phyloP scores from a whole-genome alignment of 2,329 filamentous ascomycete species.

The Neofusicoccum ribis region DNA sequence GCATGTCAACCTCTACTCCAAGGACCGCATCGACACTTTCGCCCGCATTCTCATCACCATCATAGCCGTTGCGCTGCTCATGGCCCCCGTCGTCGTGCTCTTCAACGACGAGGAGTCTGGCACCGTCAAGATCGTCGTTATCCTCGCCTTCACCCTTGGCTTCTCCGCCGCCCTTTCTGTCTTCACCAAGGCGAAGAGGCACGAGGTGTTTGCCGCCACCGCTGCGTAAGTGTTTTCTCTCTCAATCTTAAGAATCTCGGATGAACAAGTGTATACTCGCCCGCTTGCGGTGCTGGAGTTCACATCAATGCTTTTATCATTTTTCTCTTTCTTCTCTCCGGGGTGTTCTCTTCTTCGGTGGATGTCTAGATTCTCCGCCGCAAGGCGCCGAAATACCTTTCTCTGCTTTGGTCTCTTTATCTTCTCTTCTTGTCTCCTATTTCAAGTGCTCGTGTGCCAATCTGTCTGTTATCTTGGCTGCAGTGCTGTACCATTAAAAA shows the following conservation, averaged over 20 bases:
- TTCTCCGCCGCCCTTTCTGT: conserved; percentile 26
- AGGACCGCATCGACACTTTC: conserved; percentile 23
- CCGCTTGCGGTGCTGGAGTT: too few species aligned
- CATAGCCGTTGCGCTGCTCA: conserved; percentile 26
- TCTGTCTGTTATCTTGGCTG: background rate
- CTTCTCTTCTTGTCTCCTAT: too few species aligned
- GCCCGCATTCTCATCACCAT: conserved; percentile 26
- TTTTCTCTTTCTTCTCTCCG: too few species aligned
- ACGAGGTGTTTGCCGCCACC: conserved; percentile 28
- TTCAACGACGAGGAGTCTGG: conserved; percentile 21
- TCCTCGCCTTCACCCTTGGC: conserved; percentile 24
- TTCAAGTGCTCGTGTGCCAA: too few species aligned
- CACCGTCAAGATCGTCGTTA: conserved; percentile 22
- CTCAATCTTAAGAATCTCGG: background rate
- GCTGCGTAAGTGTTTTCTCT: conserved; percentile 26
- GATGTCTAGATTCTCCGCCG: too few species aligned
- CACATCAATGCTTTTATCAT: too few species aligned
- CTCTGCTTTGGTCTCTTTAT: too few species aligned
- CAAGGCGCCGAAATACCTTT: too few species aligned
- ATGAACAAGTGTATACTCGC: background rate
- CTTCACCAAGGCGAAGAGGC: conserved; percentile 24
- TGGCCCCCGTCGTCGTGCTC: conserved; percentile 26
- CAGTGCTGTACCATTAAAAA: background rate
- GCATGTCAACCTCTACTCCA: conserved; percentile 23
- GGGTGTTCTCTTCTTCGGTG: too few species aligned